Evolutionary conservation across 1,284 basidiomycete species (phyloP).

Genomic region (Waitea zeae): DNA sequence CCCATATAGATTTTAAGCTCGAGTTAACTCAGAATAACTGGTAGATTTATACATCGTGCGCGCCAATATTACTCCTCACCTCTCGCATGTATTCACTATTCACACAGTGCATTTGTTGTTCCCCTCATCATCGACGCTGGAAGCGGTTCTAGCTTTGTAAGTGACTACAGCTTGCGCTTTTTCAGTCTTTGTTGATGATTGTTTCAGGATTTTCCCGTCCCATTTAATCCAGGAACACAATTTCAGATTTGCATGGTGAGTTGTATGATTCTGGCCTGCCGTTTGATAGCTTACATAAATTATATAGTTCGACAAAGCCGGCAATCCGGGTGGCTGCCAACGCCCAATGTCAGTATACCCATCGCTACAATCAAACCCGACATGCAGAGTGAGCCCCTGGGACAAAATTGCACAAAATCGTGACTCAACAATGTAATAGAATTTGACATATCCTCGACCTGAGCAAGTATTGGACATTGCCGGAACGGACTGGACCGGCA

Average conservation of each 20-base stretch:
- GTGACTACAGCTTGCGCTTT: neutral
- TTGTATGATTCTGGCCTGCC: too few relatives aligned
- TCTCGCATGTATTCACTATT: neutral
- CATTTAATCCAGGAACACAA: neutral
- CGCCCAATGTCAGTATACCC: neutral
- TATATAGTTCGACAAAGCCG: neutral
- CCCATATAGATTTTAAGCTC: too few relatives aligned
- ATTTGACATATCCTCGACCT: neutral
- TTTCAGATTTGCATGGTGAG: neutral
- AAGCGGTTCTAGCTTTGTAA: neutral
- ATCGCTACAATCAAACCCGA: neutral
- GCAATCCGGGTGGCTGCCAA: neutral
- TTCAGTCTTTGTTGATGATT: neutral
- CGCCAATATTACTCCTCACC: neutral
- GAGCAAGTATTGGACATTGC: constrained; percentile 18
- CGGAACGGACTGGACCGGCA: constrained; percentile 24
- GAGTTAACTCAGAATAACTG: too few relatives aligned
- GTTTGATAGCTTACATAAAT: too few relatives aligned
- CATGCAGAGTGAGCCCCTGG: neutral
- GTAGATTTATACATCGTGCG: too few relatives aligned
- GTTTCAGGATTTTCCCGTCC: neutral
- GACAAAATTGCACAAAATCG: too few relatives aligned
- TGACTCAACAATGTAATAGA: neutral
- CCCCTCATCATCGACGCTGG: neutral
- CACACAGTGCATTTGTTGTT: neutral